Evolutionary conservation across 139 green algal genomes (phyloP).

Genomic region (Coelastrella sp.): DNA sequence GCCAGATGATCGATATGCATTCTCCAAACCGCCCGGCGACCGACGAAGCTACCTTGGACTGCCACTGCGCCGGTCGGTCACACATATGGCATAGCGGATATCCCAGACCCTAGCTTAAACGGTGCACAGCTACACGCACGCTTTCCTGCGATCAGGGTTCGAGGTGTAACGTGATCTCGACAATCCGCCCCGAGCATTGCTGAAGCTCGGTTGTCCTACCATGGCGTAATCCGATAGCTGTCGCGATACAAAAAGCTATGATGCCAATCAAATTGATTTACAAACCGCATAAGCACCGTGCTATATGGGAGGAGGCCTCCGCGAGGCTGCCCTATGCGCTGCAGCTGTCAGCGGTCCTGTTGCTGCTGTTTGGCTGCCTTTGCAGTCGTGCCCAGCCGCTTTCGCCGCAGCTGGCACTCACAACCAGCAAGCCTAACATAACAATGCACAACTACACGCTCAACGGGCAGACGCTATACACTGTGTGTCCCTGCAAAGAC

Average conservation of each 20-base stretch:
- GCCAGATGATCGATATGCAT: not conserved
- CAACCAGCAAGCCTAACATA: not conserved
- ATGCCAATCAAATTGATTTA: too few relatives aligned
- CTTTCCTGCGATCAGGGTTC: too few relatives aligned
- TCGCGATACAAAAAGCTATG: too few relatives aligned
- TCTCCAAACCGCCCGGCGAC: not conserved
- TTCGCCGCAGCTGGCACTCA: constrained; percentile 1
- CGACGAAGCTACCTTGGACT: not conserved
- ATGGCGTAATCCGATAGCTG: too few relatives aligned
- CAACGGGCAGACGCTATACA: not conserved
- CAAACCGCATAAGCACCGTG: too few relatives aligned
- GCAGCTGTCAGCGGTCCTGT: not conserved
- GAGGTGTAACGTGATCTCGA: too few relatives aligned
- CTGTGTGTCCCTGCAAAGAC: not conserved
- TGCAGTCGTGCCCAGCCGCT: not conserved
- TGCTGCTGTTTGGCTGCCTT: not conserved
- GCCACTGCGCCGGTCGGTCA: not conserved
- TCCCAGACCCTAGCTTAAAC: too few relatives aligned
- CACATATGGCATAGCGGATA: not conserved
- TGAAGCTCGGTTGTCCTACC: too few relatives aligned
- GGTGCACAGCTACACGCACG: too few relatives aligned
- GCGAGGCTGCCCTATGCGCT: not conserved
- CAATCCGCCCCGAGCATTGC: too few relatives aligned
- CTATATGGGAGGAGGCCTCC: too few relatives aligned
- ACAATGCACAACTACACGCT: constrained; percentile 19